Conservation (phyloP, 2,329 filamentous ascomycete species). For the Zarea fungicola region DNA sequence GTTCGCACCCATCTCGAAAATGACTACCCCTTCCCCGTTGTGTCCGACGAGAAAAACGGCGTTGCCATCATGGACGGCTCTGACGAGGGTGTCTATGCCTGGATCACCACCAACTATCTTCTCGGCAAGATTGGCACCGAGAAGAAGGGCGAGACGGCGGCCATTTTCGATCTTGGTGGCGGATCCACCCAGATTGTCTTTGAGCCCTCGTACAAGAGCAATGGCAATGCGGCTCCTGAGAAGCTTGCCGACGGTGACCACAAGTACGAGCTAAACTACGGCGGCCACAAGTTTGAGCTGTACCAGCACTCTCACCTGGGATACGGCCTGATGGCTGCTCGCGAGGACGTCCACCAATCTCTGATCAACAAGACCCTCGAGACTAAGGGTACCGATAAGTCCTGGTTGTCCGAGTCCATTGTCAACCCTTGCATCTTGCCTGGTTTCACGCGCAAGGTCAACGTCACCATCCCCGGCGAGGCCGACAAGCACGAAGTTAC, state of each 20-base stretch:
- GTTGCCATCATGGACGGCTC: constrained; percentile 97
- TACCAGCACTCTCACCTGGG: constrained; percentile 98
- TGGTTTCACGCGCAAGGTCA: constrained; percentile 68
- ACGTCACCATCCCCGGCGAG: constrained; percentile 61
- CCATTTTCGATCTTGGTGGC: constrained; percentile 92
- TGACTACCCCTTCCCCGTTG: constrained; percentile 89
- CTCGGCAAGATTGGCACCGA: constrained; percentile 94
- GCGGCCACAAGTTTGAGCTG: constrained; percentile 82
- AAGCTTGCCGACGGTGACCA: constrained; percentile 85
- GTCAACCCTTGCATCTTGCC: constrained; percentile 82
- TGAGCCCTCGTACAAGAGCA: constrained; percentile 82
- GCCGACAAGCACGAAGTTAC: constrained; percentile 65
- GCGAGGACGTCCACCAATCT: constrained; percentile 73
- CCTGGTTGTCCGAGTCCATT: constrained; percentile 68
- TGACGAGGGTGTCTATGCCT: constrained; percentile 95
- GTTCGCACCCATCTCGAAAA: constrained; percentile 81
- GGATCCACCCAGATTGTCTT: constrained; percentile 99
- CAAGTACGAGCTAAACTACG: constrained; percentile 89
- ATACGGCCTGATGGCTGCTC: constrained; percentile 93
- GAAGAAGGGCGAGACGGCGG: constrained; percentile 84
- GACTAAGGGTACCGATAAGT: constrained; percentile 51
- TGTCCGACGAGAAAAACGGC: constrained; percentile 77
- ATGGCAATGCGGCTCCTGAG: constrained; percentile 75
- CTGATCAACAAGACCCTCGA: constrained; percentile 69
- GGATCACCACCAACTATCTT: constrained; percentile 98